Percentiles rank a stretch among this genome's conserved stretches.
Conservation (phyloP, 163 green algal species). For the Coccomyxa subellipsoidea region DNA sequence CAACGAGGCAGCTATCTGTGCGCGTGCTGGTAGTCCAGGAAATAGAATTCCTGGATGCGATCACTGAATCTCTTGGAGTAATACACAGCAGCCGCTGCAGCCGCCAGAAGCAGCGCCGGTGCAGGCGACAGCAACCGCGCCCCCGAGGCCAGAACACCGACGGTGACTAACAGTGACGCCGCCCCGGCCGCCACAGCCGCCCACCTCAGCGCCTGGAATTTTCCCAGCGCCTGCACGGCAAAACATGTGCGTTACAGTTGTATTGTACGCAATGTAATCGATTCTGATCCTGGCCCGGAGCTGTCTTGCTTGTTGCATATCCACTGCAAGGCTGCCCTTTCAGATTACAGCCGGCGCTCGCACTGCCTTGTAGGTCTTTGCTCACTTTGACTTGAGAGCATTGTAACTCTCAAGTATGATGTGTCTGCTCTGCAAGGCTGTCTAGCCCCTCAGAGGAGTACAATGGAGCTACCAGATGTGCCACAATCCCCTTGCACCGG, state of each 20-base stretch:
- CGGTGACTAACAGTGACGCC: not conserved
- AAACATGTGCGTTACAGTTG: not conserved
- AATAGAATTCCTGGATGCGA: slow-evolving; percentile 7
- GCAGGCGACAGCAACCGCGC: not conserved
- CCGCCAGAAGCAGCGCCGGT: not conserved
- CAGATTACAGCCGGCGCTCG: too few relatives aligned
- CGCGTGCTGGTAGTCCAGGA: not conserved
- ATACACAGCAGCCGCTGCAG: not conserved
- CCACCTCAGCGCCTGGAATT: not conserved
- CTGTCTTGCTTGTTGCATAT: too few relatives aligned
- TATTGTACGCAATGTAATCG: not conserved
- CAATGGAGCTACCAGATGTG: not conserved
- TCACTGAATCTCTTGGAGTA: not conserved
- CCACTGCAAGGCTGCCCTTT: too few relatives aligned
- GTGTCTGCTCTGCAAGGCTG: not conserved
- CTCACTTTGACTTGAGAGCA: not conserved
- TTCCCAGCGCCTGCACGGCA: not conserved
- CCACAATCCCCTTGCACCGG: not conserved
- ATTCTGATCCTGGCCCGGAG: too few relatives aligned
- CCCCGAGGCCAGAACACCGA: not conserved
- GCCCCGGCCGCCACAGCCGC: not conserved
- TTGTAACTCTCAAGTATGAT: not conserved
- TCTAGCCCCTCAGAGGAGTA: not conserved
- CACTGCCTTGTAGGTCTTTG: not conserved
- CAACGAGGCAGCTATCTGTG: not conserved